phyloP scores from a whole-genome alignment of 2,329 filamentous ascomycete species.

The Phialophora macrospora region DNA sequence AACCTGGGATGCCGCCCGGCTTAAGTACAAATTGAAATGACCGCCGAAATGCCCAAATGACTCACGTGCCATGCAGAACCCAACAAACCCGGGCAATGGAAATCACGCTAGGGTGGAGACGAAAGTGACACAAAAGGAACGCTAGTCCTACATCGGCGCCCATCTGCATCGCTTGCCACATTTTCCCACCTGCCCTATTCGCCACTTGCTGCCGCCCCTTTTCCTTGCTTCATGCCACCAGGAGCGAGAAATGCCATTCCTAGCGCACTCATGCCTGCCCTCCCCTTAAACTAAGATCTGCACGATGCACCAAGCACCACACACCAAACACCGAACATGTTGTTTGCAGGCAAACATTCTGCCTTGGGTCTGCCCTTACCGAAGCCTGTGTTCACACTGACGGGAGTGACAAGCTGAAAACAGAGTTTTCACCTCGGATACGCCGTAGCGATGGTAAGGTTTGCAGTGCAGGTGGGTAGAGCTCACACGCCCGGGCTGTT shows the following conservation, averaged over 20 bases:
- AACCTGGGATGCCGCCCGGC: conserved; percentile 28
- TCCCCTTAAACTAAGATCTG: conserved; percentile 21
- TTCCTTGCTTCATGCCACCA: conserved; percentile 7
- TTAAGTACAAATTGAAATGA: conserved; percentile 26
- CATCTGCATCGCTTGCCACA: conserved; percentile 9
- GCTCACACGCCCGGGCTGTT: too few relatives aligned
- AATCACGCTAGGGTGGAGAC: neutral
- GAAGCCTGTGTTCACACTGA: neutral
- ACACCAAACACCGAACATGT: conserved; percentile 1
- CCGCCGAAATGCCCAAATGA: neutral
- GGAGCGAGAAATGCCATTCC: conserved; percentile 5
- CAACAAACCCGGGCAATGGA: neutral
- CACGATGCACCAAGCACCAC: conserved; percentile 2
- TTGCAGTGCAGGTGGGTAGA: conserved; percentile 4
- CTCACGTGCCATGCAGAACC: neutral
- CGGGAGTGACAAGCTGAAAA: conserved; percentile 6
- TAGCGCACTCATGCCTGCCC: conserved; percentile 18
- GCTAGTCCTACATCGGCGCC: conserved; percentile 11
- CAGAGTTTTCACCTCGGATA: conserved; percentile 3
- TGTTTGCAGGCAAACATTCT: conserved; percentile 7
- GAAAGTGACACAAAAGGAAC: conserved; percentile 2
- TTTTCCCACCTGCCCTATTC: neutral
- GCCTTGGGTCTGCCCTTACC: conserved; percentile 2
- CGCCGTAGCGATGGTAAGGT: neutral
- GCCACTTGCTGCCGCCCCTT: conserved; percentile 23